These are phyloP conservation scores for Magnusiomyces paraingens DNA, from an alignment of 1,139 yeast genomes.

Conservation along the genomic window DNA sequence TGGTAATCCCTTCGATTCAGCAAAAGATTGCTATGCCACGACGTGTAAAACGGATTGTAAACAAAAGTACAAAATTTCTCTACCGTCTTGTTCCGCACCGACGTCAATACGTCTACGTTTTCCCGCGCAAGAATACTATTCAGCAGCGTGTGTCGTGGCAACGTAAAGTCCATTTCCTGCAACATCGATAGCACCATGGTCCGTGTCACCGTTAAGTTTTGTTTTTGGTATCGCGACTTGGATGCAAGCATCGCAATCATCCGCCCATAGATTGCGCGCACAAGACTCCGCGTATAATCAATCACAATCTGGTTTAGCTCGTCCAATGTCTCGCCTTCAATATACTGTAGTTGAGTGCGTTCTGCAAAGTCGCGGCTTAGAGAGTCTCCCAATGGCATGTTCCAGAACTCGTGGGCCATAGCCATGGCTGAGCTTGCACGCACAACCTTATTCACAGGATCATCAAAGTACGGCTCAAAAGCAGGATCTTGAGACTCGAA, in stretches of 20 bases:
- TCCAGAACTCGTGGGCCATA: neutral
- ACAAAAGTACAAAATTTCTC: no score
- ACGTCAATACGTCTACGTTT: neutral
- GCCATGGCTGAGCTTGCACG: neutral
- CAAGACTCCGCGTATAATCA: slow-evolving; percentile 5
- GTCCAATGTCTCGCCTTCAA: slow-evolving; percentile 2
- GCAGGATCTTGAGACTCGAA: neutral
- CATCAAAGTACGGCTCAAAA: neutral
- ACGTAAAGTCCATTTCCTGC: slow-evolving; percentile 1
- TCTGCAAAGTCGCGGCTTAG: neutral
- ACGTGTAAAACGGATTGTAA: slow-evolving; percentile 3
- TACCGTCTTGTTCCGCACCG: neutral
- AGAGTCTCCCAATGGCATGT: neutral
- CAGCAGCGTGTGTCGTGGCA: neutral
- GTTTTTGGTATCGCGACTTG: neutral
- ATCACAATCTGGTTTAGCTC: slow-evolving; percentile 8
- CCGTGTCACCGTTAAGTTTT: neutral
- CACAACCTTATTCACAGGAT: neutral
- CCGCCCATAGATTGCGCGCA: slow-evolving; percentile 4
- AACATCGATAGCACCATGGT: slow-evolving; percentile 1
- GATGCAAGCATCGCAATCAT: neutral
- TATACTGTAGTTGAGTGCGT: neutral
- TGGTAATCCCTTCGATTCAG: slow-evolving; percentile 1
- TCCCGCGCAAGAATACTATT: neutral
- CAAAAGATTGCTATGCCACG: neutral